phyloP scores from a whole-genome alignment of 2,329 filamentous ascomycete genomes.

The Acrodontium crateriforme region DNA sequence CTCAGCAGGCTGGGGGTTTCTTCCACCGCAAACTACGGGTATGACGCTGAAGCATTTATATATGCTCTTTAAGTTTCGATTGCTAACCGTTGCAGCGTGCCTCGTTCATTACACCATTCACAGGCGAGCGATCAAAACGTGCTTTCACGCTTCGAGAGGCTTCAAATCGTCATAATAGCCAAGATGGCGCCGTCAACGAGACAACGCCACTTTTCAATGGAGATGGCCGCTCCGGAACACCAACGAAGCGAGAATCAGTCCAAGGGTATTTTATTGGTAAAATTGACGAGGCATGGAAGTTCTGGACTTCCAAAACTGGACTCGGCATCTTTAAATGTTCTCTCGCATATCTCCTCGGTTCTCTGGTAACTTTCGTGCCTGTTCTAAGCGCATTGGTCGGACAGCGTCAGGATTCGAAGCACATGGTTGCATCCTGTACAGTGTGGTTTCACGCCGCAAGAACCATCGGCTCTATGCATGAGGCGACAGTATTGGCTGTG shows the following conservation, averaged over 20 bases:
- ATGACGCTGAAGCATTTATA: too few species aligned
- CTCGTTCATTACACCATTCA: slow-evolving; percentile 74
- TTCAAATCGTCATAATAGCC: slow-evolving; percentile 24
- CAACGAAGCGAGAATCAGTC: slow-evolving; percentile 2
- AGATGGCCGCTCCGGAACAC: slow-evolving; percentile 3
- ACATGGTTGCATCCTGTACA: slow-evolving; percentile 83
- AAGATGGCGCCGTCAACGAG: slow-evolving; percentile 27
- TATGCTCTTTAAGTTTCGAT: too few species aligned
- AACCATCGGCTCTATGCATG: slow-evolving; percentile 76
- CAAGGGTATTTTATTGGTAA: slow-evolving; percentile 2
- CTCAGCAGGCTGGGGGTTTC: too few species aligned
- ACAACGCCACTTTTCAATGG: slow-evolving; percentile 21
- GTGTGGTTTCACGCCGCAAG: slow-evolving; percentile 91
- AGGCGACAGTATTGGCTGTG: slow-evolving; percentile 64
- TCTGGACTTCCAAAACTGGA: slow-evolving; percentile 58
- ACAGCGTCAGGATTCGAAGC: slow-evolving; percentile 68
- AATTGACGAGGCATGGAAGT: slow-evolving; percentile 24
- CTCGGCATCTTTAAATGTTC: slow-evolving; percentile 81
- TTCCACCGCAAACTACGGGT: too few species aligned
- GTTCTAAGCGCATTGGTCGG: slow-evolving; percentile 61
- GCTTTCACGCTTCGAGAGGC: slow-evolving; percentile 58
- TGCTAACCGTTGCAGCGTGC: slow-evolving; percentile 56
- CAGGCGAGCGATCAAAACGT: slow-evolving; percentile 70
- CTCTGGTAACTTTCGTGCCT: slow-evolving; percentile 70
- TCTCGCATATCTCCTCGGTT: slow-evolving; percentile 74